These are phyloP conservation scores for Sutorius australiensis DNA, from an alignment of 768 basidiomycete species.

Conservation along the genomic window DNA sequence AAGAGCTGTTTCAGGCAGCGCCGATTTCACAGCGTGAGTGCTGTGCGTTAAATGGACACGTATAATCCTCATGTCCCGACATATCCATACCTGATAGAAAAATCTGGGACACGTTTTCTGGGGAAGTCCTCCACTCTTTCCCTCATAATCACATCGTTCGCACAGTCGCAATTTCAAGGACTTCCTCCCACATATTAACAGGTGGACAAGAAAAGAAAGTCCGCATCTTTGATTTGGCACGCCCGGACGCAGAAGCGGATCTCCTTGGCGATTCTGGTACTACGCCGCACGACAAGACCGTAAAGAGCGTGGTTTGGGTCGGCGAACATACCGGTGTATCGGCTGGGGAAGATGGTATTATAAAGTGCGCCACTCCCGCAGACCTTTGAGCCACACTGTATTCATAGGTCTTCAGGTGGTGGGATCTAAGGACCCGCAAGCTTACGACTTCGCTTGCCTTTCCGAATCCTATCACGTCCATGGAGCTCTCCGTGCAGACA, in stretches of 20 bases:
- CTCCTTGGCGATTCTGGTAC: conserved; percentile 62
- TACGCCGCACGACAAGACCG: conserved; percentile 77
- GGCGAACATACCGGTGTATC: conserved; percentile 83
- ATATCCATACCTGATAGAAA: conserved; percentile 51
- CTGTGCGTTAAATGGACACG: background rate
- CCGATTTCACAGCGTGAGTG: conserved; percentile 95
- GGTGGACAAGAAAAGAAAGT: conserved; percentile 99
- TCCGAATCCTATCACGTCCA: conserved; percentile 80
- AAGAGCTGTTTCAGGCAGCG: conserved; percentile 87
- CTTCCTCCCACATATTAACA: conserved; percentile 66
- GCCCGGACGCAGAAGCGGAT: conserved; percentile 85
- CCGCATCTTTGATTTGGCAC: conserved; percentile 84
- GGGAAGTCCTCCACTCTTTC: conserved; percentile 88
- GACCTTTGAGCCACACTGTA: background rate
- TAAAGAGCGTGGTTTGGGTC: conserved; percentile 94
- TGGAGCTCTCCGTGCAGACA: conserved; percentile 85
- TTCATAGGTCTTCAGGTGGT: conserved; percentile 65
- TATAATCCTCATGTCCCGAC: background rate
- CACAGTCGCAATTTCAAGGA: conserved; percentile 82
- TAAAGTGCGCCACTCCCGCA: conserved; percentile 59
- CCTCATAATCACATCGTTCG: conserved; percentile 98
- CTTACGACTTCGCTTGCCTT: conserved; percentile 70
- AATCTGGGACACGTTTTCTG: conserved; percentile 94
- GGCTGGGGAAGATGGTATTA: conserved; percentile 86
- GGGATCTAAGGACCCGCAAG: conserved; percentile 83